Conservation (phyloP, 2,329 filamentous ascomycete species). For the Xylariaceae sp. region DNA sequence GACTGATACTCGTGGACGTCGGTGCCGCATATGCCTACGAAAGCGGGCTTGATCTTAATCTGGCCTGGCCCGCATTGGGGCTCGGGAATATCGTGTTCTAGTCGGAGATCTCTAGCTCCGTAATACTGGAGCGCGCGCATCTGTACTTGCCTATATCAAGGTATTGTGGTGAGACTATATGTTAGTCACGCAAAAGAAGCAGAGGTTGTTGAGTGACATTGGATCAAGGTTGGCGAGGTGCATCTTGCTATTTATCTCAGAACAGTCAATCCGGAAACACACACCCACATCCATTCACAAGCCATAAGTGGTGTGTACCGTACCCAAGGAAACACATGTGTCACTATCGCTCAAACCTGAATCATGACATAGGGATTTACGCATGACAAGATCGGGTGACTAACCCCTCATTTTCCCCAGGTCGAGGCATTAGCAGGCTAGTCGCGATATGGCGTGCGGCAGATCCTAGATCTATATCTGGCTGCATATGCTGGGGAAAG, state of each 20-base stretch:
- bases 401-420: no score
- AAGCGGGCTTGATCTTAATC: slow-evolving; percentile 29
- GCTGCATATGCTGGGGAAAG: no score
- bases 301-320: no score
- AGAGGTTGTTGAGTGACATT: neutral
- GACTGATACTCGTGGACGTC: slow-evolving; percentile 34
- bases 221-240: neutral
- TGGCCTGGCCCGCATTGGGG: slow-evolving; percentile 21
- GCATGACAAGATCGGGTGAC: no score
- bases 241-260: neutral
- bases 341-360: no score
- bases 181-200: neutral
- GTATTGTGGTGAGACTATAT: neutral
- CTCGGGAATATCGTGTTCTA: slow-evolving; percentile 20
- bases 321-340: no score
- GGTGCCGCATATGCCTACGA: slow-evolving; percentile 35
- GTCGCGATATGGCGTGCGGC: no score
- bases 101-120: slow-evolving; percentile 20
- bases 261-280: no score
- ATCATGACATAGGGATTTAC: no score
- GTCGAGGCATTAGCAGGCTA: no score
- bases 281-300: no score
- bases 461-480: no score
- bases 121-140: slow-evolving; percentile 25
- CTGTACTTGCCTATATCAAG: neutral